A percentile compares a stretch with the other conserved stretches of the same genome.
These are phyloP conservation scores for Stachybotrys chlorohalonatus DNA, from an alignment of 2,329 filamentous ascomycete genomes.

Conservation along the genomic window DNA sequence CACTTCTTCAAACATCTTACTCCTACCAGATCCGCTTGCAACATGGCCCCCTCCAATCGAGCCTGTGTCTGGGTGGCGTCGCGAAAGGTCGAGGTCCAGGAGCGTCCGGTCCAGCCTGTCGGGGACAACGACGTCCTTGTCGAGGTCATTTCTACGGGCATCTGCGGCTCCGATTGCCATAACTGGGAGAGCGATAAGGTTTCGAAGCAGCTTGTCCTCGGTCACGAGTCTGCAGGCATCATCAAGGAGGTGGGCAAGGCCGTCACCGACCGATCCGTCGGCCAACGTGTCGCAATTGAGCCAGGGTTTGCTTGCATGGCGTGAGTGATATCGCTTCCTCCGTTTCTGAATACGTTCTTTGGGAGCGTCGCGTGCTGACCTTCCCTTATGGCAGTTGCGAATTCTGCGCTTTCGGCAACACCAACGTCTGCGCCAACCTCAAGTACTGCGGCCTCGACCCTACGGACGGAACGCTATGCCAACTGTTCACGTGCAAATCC, in stretches of 20 bases:
- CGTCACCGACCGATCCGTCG: conserved; percentile 31
- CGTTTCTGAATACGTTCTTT: background rate
- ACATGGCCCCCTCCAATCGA: conserved; percentile 6
- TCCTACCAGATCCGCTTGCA: background rate
- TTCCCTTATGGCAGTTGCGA: conserved; percentile 6
- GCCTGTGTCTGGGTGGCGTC: conserved; percentile 12
- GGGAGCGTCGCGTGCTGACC: background rate
- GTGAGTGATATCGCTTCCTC: conserved; percentile 1
- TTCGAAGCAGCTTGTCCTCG: conserved; percentile 19
- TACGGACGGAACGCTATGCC: conserved; percentile 56
- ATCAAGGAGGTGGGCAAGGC: conserved; percentile 43
- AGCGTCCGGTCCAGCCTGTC: conserved; percentile 32
- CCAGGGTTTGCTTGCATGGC: conserved; percentile 50
- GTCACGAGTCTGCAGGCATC: conserved; percentile 57
- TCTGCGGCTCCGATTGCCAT: conserved; percentile 5
- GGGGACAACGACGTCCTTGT: conserved; percentile 4
- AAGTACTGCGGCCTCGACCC: conserved; percentile 60
- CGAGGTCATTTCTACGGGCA: background rate
- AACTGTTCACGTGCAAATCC: conserved; percentile 42
- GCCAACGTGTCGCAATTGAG: conserved; percentile 58
- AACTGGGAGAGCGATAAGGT: conserved; percentile 13
- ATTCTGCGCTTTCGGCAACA: conserved; percentile 37
- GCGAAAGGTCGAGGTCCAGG: conserved; percentile 33
- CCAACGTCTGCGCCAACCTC: conserved; percentile 59
- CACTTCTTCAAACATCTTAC: background rate